Conservation (phyloP, 768 basidiomycete species). For the Boletellus ananiceps region DNA sequence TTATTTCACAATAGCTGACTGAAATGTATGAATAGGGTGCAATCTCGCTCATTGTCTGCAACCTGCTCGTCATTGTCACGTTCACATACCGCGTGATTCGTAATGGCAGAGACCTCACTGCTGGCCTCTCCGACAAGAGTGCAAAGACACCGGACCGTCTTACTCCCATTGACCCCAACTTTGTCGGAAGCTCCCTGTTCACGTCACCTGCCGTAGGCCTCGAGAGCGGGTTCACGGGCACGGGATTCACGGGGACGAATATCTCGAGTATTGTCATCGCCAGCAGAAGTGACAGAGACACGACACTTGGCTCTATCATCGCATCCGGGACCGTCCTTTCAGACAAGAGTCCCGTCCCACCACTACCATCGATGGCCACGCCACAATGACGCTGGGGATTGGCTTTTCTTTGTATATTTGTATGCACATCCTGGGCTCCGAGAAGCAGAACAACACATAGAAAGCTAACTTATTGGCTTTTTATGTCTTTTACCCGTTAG, state of each 20-base stretch:
- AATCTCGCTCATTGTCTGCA: slow-evolving; percentile 39
- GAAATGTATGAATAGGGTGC: slow-evolving; percentile 23
- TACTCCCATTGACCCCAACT: slow-evolving; percentile 25
- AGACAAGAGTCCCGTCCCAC: too few relatives aligned
- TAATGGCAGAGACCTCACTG: slow-evolving; percentile 12
- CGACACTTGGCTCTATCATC: not conserved
- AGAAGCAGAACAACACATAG: too few relatives aligned
- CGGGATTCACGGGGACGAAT: not conserved
- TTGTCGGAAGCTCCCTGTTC: slow-evolving; percentile 3
- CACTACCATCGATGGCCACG: too few relatives aligned
- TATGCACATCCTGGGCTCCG: too few relatives aligned
- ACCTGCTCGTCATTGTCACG: slow-evolving; percentile 38
- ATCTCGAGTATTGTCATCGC: not conserved
- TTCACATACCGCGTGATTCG: slow-evolving; percentile 26
- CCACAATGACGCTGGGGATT: too few relatives aligned
- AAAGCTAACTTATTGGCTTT: too few relatives aligned
- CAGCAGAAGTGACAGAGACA: not conserved
- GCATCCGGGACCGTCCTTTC: too few relatives aligned
- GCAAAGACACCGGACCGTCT: slow-evolving; percentile 7
- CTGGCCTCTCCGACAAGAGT: not conserved
- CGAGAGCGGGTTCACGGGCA: not conserved
- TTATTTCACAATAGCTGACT: not conserved
- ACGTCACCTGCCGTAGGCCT: not conserved
- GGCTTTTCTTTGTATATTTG: too few relatives aligned
- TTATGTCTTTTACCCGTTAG: too few relatives aligned